A percentile compares a stretch with the other conserved stretches of the same genome.
These are phyloP conservation scores for Ogataea hybrid DNA, from an alignment of 1,139 yeast genomes.

Conservation along the genomic window DNA sequence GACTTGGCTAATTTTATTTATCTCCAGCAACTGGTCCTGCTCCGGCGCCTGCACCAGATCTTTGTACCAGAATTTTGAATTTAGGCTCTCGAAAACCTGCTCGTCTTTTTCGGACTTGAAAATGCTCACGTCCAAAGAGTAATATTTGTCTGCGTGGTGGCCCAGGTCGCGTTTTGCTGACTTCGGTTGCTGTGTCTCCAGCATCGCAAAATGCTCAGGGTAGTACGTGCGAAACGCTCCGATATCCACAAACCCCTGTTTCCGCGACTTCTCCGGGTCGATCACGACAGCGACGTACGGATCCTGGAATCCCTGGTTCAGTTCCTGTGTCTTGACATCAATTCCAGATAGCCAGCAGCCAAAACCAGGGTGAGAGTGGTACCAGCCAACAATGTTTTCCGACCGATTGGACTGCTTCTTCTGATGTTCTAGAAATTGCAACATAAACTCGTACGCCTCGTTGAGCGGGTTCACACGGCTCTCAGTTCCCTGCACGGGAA, in stretches of 20 bases:
- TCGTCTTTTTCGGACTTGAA: conserved; percentile 46
- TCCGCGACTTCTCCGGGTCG: conserved; percentile 72
- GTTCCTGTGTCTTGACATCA: conserved; percentile 81
- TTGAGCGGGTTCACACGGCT: conserved; percentile 93
- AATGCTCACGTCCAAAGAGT: conserved; percentile 63
- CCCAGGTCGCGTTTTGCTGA: conserved; percentile 63
- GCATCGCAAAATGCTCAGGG: conserved; percentile 38
- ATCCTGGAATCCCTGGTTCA: conserved; percentile 87
- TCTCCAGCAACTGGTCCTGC: conserved; percentile 14
- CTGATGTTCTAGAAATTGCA: conserved; percentile 61
- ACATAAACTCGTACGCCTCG: conserved; percentile 95
- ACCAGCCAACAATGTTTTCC: conserved; percentile 85
- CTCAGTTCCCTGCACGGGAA: conserved; percentile 96
- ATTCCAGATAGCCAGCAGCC: conserved; percentile 94
- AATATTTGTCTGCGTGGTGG: conserved; percentile 67
- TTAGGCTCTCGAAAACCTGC: conserved; percentile 18
- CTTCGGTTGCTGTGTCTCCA: conserved; percentile 15
- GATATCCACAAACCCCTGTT: conserved; percentile 71
- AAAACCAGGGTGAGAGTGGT: conserved; percentile 96
- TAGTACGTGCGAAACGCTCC: conserved; percentile 85
- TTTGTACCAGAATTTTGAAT: conserved; percentile 22
- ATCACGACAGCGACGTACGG: conserved; percentile 88
- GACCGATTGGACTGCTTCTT: conserved; percentile 52
- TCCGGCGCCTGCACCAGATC: conserved; percentile 13
- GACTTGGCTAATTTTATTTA: conserved; percentile 10